Evolutionary conservation across 2,329 filamentous ascomycete genomes (phyloP).

Genomic region (Ceratocystis variospora): DNA sequence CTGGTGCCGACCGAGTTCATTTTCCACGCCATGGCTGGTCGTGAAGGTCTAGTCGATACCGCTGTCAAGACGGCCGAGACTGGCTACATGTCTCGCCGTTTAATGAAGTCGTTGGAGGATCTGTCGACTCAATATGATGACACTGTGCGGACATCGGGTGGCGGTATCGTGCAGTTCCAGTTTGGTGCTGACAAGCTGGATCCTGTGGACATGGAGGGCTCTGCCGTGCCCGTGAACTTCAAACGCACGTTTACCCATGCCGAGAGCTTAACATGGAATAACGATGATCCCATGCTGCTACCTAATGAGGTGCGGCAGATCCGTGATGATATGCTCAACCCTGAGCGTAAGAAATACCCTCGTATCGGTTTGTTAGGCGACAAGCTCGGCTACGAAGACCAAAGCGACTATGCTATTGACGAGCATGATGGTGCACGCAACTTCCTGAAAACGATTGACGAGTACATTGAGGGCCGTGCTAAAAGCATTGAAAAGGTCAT

Average conservation of each 20-base stretch:
- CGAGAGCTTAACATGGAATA: conserved; percentile 63
- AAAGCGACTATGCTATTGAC: conserved; percentile 54
- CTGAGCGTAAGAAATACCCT: conserved; percentile 51
- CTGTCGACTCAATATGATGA: conserved; percentile 86
- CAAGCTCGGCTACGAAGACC: conserved; percentile 54
- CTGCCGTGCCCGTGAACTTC: conserved; percentile 83
- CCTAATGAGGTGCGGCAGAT: conserved; percentile 59
- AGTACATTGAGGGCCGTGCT: conserved; percentile 52
- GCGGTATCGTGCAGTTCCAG: conserved; percentile 87
- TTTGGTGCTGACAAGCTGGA: conserved; percentile 94
- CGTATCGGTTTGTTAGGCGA: conserved; percentile 48
- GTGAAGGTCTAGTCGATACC: conserved; percentile 97
- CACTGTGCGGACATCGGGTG: conserved; percentile 82
- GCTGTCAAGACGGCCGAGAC: conserved; percentile 98
- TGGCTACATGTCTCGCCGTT: conserved; percentile 92
- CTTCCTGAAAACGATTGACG: conserved; percentile 66
- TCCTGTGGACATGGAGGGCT: conserved; percentile 94
- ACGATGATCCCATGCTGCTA: conserved; percentile 56
- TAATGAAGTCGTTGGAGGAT: conserved; percentile 98
- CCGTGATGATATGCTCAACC: conserved; percentile 53
- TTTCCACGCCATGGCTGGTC: conserved; percentile 95
- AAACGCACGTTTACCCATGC: conserved; percentile 77
- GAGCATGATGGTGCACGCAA: conserved; percentile 69
- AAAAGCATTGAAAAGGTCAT: conserved; percentile 44
- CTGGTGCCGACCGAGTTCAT: conserved; percentile 84